These are phyloP conservation scores for Aspergillus sp. DNA, from an alignment of 2,329 filamentous ascomycete genomes.

Conservation along the genomic window DNA sequence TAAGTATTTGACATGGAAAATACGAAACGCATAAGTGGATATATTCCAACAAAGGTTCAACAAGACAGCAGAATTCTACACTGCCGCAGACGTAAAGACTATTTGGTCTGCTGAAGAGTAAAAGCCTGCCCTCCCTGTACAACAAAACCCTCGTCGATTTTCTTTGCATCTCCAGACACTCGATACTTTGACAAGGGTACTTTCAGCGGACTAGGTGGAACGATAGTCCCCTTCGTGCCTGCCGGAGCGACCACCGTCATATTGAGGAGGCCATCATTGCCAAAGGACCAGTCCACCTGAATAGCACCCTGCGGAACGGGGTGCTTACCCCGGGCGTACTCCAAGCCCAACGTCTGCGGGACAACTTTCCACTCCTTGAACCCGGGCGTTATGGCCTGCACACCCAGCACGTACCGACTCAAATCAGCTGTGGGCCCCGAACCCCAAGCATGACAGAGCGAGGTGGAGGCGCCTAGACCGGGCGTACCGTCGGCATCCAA, in stretches of 20 bases:
- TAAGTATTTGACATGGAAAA: not conserved
- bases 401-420: constrained; percentile 28
- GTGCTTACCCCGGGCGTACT: constrained; percentile 13
- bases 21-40: no score
- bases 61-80: no score
- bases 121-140: no score
- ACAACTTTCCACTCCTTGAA: constrained; percentile 16
- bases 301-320: constrained; percentile 6
- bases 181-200: no score
- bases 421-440: constrained; percentile 35
- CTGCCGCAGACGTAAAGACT: no score
- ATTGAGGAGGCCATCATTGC: not conserved
- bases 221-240: constrained; percentile 7
- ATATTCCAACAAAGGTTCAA: no score
- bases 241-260: constrained; percentile 7
- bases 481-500: constrained; percentile 8
- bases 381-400: constrained; percentile 18
- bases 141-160: no score
- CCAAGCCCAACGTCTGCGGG: constrained; percentile 19
- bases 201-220: constrained; percentile 1
- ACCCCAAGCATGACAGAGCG: constrained; percentile 35
- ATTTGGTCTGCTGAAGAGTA: no score
- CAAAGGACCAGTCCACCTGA: constrained; percentile 7
- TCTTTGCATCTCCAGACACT: no score
- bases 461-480: constrained; percentile 22